Evolutionary conservation across 179 eudicot genomes (phyloP).

Genomic region (Heliamphora pulchella): DNA sequence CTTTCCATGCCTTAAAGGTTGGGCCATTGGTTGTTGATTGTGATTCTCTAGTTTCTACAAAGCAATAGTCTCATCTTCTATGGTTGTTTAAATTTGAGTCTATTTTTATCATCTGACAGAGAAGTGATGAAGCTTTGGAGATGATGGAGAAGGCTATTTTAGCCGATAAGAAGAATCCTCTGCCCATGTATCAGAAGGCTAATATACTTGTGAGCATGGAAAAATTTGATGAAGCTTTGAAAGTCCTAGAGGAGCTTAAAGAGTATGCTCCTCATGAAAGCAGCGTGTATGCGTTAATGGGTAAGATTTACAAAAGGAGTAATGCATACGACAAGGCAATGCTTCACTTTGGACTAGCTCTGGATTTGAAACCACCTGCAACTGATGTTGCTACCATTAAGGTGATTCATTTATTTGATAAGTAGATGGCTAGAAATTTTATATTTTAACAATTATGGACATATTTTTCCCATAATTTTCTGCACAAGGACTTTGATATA

Average conservation of each 20-base stretch:
- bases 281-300: conserved; percentile 95
- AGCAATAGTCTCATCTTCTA: background rate
- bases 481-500: too few species aligned
- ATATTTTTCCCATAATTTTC: too few species aligned
- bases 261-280: conserved; percentile 94
- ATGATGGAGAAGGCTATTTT: conserved; percentile 85
- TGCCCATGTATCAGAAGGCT: conserved; percentile 96
- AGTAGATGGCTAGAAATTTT: background rate
- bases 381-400: conserved; percentile 95
- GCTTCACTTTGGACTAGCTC: conserved; percentile 95
- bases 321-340: conserved; percentile 80
- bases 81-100: background rate
- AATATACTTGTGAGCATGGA: conserved; percentile 72
- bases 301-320: conserved; percentile 74
- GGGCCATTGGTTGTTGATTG: conserved; percentile 1
- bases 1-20: conserved; percentile 88
- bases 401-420: conserved; percentile 35
- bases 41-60: background rate
- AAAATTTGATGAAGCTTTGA: conserved; percentile 67
- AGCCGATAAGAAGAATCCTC: conserved; percentile 95
- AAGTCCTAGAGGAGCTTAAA: conserved; percentile 89
- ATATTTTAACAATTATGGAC: background rate
- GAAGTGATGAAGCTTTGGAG: conserved; percentile 72
- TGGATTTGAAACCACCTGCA: conserved; percentile 97
- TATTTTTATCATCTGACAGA: conserved; percentile 34